Percentiles rank a stretch among this genome's conserved stretches.
Evolutionary conservation across 208 protist species (phyloP).

Genomic region (Acanthamoeba healyi): DNA sequence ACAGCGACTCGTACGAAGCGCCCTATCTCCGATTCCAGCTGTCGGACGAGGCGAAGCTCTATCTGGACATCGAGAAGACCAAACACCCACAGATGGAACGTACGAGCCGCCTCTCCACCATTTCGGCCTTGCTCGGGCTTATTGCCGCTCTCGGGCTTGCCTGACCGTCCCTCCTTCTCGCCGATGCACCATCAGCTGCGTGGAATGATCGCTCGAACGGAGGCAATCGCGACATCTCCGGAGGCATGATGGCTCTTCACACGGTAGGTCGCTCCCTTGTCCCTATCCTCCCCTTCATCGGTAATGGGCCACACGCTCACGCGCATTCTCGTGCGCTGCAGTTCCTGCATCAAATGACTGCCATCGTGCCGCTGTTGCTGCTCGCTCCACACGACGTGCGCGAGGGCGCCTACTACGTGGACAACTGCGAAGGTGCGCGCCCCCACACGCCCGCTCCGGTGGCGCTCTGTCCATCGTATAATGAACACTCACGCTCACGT

Average conservation of each 20-base stretch:
- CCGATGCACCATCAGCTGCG: no score
- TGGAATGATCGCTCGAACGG: neutral
- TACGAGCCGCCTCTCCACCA: neutral
- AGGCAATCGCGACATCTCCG: neutral
- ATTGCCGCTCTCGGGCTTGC: no score
- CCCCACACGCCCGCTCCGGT: neutral
- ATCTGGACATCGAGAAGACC: constrained; percentile 3
- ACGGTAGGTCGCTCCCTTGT: neutral
- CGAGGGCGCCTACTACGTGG: neutral
- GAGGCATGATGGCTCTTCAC: neutral
- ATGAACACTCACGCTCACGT: neutral
- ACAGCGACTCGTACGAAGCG: constrained; percentile 14
- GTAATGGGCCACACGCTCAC: neutral
- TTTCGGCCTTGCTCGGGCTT: no score
- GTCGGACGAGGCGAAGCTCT: constrained; percentile 31
- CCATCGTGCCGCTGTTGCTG: constrained; percentile 33
- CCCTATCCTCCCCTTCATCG: neutral
- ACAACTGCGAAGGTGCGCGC: constrained; percentile 23
- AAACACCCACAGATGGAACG: neutral
- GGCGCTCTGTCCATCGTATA: neutral
- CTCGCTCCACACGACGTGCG: constrained; percentile 22
- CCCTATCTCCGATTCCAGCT: constrained; percentile 4
- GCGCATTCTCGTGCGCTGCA: neutral
- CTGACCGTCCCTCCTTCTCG: no score
- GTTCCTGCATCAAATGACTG: constrained; percentile 40